Conservation (phyloP, 345 rosid genomes). For the Eucalyptus regnans region DNA sequence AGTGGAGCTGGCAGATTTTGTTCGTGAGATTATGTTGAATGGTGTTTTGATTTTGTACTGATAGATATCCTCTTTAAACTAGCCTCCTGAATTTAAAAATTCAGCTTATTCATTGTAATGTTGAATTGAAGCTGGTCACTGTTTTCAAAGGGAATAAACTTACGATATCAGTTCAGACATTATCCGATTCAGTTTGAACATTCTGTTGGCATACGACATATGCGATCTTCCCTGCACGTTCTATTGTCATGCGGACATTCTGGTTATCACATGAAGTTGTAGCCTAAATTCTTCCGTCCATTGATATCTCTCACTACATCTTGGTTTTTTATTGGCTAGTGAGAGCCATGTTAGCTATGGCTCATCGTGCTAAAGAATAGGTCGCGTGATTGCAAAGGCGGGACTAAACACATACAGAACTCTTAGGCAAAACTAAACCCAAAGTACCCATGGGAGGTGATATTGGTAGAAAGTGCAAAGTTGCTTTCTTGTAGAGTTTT, state of each 20-base stretch:
- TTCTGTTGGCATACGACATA: background rate
- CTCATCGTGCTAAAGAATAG: background rate
- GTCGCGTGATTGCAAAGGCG: background rate
- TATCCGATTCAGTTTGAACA: background rate
- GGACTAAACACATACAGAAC: background rate
- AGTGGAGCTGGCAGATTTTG: slow-evolving; percentile 5
- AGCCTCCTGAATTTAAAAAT: background rate
- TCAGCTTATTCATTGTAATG: background rate
- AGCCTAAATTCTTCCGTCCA: background rate
- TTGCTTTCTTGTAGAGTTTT: background rate
- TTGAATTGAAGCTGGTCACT: background rate
- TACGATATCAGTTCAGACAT: background rate
- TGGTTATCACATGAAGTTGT: background rate
- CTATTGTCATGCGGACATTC: background rate
- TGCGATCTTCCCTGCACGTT: background rate
- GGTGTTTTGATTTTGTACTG: background rate
- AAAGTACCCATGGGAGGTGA: background rate
- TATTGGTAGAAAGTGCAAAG: background rate
- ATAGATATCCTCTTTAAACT: background rate
- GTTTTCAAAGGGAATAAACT: background rate
- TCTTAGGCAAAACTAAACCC: background rate
- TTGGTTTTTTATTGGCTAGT: background rate
- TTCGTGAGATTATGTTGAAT: background rate
- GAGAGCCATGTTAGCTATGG: background rate
- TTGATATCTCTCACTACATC: background rate